Evolutionary conservation across 2,329 filamentous ascomycete genomes (phyloP).

Genomic region (Aspergillus sp.): DNA sequence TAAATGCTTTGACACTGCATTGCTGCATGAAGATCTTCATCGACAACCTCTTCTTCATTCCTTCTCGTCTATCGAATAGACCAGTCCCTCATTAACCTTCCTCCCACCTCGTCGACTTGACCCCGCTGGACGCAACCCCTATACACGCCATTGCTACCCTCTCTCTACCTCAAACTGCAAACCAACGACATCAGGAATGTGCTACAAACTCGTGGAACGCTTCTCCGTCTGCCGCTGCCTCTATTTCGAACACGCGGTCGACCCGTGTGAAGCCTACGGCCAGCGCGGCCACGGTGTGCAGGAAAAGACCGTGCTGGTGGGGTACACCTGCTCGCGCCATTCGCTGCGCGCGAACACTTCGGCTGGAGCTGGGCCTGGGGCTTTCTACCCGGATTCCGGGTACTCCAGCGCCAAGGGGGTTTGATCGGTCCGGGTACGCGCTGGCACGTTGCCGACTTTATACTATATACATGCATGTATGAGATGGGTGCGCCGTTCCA

Average conservation of each 20-base stretch:
- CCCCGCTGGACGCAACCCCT: not conserved
- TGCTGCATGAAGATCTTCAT: not conserved
- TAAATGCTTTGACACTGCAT: slow-evolving; percentile 1
- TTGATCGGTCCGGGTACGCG: not conserved
- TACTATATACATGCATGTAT: not conserved
- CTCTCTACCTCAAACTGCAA: not conserved
- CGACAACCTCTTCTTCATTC: slow-evolving; percentile 3
- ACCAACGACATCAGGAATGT: slow-evolving; percentile 60
- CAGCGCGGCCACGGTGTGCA: slow-evolving; percentile 69
- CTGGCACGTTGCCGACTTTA: not conserved
- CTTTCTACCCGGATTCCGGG: slow-evolving; percentile 22
- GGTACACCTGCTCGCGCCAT: slow-evolving; percentile 70
- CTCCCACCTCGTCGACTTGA: not conserved
- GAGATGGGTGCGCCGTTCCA: not conserved
- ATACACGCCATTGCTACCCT: not conserved
- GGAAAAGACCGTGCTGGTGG: slow-evolving; percentile 75
- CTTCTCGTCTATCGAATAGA: slow-evolving; percentile 2
- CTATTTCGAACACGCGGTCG: slow-evolving; percentile 83
- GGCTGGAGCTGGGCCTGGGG: not conserved
- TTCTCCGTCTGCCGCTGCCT: slow-evolving; percentile 85
- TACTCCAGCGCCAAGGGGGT: slow-evolving; percentile 24
- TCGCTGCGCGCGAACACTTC: slow-evolving; percentile 12
- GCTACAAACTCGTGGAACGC: slow-evolving; percentile 79
- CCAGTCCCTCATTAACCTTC: slow-evolving; percentile 2
- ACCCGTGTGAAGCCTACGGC: slow-evolving; percentile 74